These are phyloP conservation scores for Oryza officinalis DNA, from an alignment of 176 grass and related monocot genomes.

Conservation along the genomic window DNA sequence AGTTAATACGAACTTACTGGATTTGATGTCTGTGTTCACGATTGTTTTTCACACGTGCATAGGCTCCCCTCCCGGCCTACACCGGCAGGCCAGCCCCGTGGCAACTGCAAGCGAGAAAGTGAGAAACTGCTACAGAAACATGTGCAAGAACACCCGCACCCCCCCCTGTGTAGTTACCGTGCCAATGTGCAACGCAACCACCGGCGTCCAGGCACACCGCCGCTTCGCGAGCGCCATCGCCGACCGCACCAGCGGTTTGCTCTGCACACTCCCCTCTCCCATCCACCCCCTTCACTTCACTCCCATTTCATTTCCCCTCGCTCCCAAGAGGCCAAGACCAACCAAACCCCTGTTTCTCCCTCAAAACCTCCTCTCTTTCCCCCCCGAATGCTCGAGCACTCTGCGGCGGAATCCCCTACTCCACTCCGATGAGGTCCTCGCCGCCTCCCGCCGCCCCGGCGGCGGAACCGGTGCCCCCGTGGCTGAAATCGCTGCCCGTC, in stretches of 20 bases:
- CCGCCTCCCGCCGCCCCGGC: background rate
- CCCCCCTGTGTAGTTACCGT: background rate
- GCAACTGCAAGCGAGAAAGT: no score
- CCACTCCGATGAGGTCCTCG: slow-evolving; percentile 21
- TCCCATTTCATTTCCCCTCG: background rate
- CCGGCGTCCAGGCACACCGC: background rate
- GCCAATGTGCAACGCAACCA: background rate
- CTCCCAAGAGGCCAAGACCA: background rate
- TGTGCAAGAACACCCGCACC: no score
- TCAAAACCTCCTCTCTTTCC: slow-evolving; percentile 1
- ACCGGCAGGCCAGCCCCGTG: no score
- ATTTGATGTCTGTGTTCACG: background rate
- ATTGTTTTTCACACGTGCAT: background rate
- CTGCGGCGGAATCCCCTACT: slow-evolving; percentile 1
- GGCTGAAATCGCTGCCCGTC: slow-evolving; percentile 76
- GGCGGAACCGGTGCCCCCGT: slow-evolving; percentile 49
- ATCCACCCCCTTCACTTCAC: background rate
- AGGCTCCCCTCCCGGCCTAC: background rate
- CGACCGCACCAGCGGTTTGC: no score
- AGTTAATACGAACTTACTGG: background rate
- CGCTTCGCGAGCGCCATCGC: background rate
- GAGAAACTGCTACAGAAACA: no score
- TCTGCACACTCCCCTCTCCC: no score
- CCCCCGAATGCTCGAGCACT: slow-evolving; percentile 44
- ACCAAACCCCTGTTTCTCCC: background rate